Evolutionary conservation across 2,329 filamentous ascomycete species (phyloP), one percentile per base, ranked within the genome.

Genomic region (Bipolaris victoriae): DNA sequence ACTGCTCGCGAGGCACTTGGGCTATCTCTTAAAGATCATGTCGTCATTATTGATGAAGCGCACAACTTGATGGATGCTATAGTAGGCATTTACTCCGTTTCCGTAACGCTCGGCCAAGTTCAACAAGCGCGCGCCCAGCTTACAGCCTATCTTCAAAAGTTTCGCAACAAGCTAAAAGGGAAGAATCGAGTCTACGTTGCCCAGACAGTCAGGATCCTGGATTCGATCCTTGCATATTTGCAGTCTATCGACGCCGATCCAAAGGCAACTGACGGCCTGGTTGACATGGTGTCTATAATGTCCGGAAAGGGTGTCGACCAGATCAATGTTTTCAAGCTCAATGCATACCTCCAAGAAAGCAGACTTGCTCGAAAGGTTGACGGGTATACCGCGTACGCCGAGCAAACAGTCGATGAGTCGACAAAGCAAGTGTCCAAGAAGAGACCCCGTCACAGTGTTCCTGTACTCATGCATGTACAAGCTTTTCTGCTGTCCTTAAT

Each of bases 41-140:
- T 99, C 0, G 88, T 99, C n/a, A 90, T 99, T 24, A 91, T 99
- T 46, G 95, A 99, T 66, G 95, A 99, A 79, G 95, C 95, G 0
- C 95, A 99, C 74, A 99, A 99, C 71, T 85, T 99, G 50, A 97
- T 97, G 89, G 93, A 97, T 74, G 92, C 94, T 0, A 91, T 99
- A 44, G 86, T 91, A 15, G 89, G 88, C 44, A 95, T 97, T 33
- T 88, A 97, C 73, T 93, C 93, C 0, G 86, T 91, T 0, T 86
- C 90, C 35, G 83, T 98, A 18, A 86, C 86, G 2, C 79, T 96
- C 3, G 80, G 80, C 24, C 92, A 97, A 61, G 80, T 98, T 16
- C 86, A 86, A 48, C 83, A 84, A 57, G 91, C 90, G 2, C 85
- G 91, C 51, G 83, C 83, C 47, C 92, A 96, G 77, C 81, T 99